Conservation (phyloP, 805 yeast species). For the Saturnispora mendoncae region DNA sequence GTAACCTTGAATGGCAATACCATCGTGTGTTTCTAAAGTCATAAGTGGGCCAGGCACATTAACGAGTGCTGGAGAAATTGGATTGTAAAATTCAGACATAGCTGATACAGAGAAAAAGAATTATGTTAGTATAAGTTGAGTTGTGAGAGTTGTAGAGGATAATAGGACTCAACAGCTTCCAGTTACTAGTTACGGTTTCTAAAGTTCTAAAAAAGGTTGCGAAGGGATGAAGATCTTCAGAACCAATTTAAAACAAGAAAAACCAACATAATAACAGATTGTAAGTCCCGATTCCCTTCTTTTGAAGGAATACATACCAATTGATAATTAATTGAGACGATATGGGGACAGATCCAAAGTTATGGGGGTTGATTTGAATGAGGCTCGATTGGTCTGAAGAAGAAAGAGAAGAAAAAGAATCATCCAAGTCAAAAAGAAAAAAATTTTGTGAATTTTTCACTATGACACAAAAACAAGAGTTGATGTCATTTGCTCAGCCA, state of each 20-base stretch:
- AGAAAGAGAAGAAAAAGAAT: slow-evolving; percentile 1
- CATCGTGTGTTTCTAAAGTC: slow-evolving; percentile 84
- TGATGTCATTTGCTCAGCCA: slow-evolving; percentile 11
- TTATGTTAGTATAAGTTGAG: background rate
- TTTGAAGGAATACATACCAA: background rate
- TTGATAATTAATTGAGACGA: slow-evolving; percentile 2
- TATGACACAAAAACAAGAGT: background rate
- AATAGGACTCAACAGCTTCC: too few species aligned
- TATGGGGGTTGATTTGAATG: slow-evolving; percentile 10
- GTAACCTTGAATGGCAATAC: slow-evolving; percentile 82
- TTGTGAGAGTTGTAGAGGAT: background rate
- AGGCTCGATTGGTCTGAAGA: slow-evolving; percentile 11
- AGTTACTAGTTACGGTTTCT: too few species aligned
- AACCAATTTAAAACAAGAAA: background rate
- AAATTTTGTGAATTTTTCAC: slow-evolving; percentile 1
- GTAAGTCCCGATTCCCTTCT: background rate
- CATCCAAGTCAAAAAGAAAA: slow-evolving; percentile 4
- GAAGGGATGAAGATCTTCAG: too few species aligned
- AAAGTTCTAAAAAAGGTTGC: too few species aligned
- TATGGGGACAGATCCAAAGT: slow-evolving; percentile 9
- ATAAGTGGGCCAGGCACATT: slow-evolving; percentile 73
- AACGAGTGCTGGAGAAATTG: slow-evolving; percentile 86
- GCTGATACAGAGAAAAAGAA: background rate
- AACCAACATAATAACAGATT: background rate
- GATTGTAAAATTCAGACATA: slow-evolving; percentile 43